Percentiles rank a stretch among this genome's conserved stretches.
Conservation (phyloP, 2,329 filamentous ascomycete species). For the Lecanicillium sp. region DNA sequence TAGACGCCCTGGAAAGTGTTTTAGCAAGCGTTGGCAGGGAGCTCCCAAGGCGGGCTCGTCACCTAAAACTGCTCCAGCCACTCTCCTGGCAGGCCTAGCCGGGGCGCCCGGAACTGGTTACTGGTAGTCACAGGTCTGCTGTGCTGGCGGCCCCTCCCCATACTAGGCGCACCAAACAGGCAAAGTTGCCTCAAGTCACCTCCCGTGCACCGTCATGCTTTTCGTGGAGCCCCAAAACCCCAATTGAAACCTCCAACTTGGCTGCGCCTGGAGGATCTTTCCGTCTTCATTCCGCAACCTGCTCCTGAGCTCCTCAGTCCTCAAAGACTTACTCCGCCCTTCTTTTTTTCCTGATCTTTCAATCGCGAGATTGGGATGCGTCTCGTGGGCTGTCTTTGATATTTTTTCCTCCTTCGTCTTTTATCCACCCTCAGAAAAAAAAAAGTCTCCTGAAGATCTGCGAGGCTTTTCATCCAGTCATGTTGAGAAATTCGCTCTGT, state of each 20-base stretch:
- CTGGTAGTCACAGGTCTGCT: no score
- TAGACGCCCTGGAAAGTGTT: no score
- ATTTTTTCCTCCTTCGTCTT: constrained; percentile 11
- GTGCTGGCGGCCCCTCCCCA: constrained; percentile 1
- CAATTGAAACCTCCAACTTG: constrained; percentile 11
- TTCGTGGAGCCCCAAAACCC: constrained; percentile 12
- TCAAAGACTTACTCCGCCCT: constrained; percentile 44
- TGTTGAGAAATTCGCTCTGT: constrained; percentile 66
- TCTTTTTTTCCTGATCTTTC: constrained; percentile 31
- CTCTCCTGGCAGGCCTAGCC: constrained; percentile 10
- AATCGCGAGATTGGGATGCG: constrained; percentile 29
- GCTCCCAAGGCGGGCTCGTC: no score
- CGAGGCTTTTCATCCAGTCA: constrained; percentile 39
- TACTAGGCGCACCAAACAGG: constrained; percentile 6
- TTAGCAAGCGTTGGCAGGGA: no score
- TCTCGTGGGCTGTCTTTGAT: constrained; percentile 21
- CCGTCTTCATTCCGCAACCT: constrained; percentile 15
- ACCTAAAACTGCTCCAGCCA: no score
- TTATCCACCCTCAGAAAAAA: constrained; percentile 7
- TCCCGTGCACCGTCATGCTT: constrained; percentile 14
- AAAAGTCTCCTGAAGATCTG: constrained; percentile 14
- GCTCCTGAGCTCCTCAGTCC: constrained; percentile 16
- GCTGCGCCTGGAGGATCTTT: constrained; percentile 2
- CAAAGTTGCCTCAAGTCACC: constrained; percentile 9
- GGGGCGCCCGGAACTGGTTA: constrained; percentile 7